Evolutionary conservation across 2,329 filamentous ascomycete genomes (phyloP).

Genomic region (Exophiala alcalophila): DNA sequence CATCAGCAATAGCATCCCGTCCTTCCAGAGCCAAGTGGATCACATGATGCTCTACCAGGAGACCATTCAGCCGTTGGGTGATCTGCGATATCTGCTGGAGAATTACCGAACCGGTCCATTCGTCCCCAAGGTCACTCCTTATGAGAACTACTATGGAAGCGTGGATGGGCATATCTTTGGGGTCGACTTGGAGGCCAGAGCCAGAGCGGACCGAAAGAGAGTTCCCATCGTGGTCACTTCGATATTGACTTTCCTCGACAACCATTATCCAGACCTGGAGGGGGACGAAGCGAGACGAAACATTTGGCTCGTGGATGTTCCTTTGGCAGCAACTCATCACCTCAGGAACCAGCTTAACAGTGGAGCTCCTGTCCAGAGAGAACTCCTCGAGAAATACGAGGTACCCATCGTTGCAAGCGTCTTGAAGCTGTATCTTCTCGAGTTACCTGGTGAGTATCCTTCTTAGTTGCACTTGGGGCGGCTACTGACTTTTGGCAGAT

Average conservation of each 20-base stretch:
- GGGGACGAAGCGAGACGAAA: constrained; percentile 88
- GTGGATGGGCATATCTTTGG: constrained; percentile 98
- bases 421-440: constrained; percentile 89
- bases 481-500: constrained; percentile 54
- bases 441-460: constrained; percentile 75
- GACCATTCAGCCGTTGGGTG: constrained; percentile 88
- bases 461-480: background rate
- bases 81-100: constrained; percentile 89
- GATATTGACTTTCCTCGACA: constrained; percentile 89
- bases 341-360: constrained; percentile 81
- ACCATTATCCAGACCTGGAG: constrained; percentile 95
- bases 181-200: constrained; percentile 93
- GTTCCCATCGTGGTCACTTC: constrained; percentile 90
- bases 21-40: constrained; percentile 90
- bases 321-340: constrained; percentile 77
- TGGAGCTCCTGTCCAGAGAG: constrained; percentile 72
- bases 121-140: constrained; percentile 82
- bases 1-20: constrained; percentile 96
- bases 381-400: constrained; percentile 82
- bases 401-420: constrained; percentile 90
- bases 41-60: constrained; percentile 99
- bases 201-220: constrained; percentile 89
- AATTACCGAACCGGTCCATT: constrained; percentile 96
- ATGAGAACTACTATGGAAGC: constrained; percentile 99
- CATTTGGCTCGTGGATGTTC: constrained; percentile 93